Evolutionary conservation across 2,329 filamentous ascomycete species (phyloP), one percentile per base, ranked within the genome.

Genomic region (Ophiostoma triangulosporum): DNA sequence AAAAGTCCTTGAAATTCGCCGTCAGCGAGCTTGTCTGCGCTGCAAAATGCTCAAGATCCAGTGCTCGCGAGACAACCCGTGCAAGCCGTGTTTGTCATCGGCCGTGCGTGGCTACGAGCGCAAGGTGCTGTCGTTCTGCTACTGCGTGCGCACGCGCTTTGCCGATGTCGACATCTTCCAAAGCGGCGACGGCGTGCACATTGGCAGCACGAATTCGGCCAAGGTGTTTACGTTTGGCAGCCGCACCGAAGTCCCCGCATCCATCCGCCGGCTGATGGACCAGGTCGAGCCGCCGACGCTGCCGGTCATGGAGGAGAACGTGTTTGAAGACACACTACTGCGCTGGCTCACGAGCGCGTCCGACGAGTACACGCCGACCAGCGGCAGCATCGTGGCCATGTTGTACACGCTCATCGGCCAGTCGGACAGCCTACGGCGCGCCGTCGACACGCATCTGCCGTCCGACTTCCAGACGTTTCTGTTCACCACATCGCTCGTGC

Each of bases 11-110:
- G 58, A 62, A 7, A 60, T 64, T 8, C 58, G 61, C 31, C 59
- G 62, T 7, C 62, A 62, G 40, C 59, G 63, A 4, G 62, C 63
- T 11, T 65, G 61, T 55, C 55, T 64, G 52, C 52, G 60, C 46
- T 64, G 61, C 54, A 59, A 60, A 55, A 62, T 65, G 55, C 57
- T 65, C 17, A 62, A 64, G 52, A 62, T 63, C 29, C 61, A 64
- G 63, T 64, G 62, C 56, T 64, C 62, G 36, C 59, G 57, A 29
- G 59, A 61, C 4, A 63, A 60, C 53, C 61, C 61, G 2, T 64
- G 61, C 54, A 58, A 61, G 50, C 59, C 61, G 15, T 64, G 62
- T 50, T 52, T 63, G 15, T 59, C 59, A 12, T 64, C 62, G 17
- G 62, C 62, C 14, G 59, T 63, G 33, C 57, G 54, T 20, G 62